Evolutionary conservation across 306 rosid species (phyloP).

Genomic region (Pyrus pyrifolia): DNA sequence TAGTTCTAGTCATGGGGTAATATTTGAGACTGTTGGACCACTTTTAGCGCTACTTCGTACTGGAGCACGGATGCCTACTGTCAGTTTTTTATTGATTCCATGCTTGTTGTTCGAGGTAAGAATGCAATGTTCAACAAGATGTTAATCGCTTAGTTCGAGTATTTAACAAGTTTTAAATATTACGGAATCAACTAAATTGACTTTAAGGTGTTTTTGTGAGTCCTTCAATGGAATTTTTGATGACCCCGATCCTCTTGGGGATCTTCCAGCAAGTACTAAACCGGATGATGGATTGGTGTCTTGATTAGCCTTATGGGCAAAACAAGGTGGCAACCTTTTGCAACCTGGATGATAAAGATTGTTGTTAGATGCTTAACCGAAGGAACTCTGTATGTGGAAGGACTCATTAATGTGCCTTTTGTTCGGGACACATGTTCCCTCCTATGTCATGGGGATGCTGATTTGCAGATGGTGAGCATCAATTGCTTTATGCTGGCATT

Average conservation of each 20-base stretch:
- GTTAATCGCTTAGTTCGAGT: neutral
- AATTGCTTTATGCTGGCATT: conserved; percentile 3
- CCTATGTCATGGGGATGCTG: conserved; percentile 75
- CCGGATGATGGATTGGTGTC: conserved; percentile 58
- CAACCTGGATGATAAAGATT: conserved; percentile 78
- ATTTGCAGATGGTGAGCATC: conserved; percentile 70
- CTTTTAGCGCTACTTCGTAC: conserved; percentile 77
- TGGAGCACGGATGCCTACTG: conserved; percentile 62
- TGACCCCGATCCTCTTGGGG: conserved; percentile 51
- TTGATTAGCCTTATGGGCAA: conserved; percentile 51
- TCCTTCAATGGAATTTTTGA: conserved; percentile 38
- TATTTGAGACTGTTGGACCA: conserved; percentile 62
- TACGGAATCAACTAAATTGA: conserved; percentile 34
- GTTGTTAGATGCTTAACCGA: conserved; percentile 66
- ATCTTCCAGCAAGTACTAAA: conserved; percentile 47
- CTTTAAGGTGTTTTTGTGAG: conserved; percentile 54
- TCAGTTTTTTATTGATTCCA: conserved; percentile 61
- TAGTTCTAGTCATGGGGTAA: conserved; percentile 66
- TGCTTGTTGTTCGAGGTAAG: conserved; percentile 64
- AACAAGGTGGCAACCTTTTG: conserved; percentile 72
- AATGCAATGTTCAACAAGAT: neutral
- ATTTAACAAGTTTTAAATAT: conserved; percentile 6
- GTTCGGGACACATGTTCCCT: conserved; percentile 66
- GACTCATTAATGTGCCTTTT: conserved; percentile 56
- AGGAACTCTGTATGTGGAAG: conserved; percentile 84